Percentiles rank a stretch among this genome's conserved stretches.
These are phyloP conservation scores for Arxiozyma heterogenica DNA, from an alignment of 1,139 yeast genomes.

Conservation along the genomic window DNA sequence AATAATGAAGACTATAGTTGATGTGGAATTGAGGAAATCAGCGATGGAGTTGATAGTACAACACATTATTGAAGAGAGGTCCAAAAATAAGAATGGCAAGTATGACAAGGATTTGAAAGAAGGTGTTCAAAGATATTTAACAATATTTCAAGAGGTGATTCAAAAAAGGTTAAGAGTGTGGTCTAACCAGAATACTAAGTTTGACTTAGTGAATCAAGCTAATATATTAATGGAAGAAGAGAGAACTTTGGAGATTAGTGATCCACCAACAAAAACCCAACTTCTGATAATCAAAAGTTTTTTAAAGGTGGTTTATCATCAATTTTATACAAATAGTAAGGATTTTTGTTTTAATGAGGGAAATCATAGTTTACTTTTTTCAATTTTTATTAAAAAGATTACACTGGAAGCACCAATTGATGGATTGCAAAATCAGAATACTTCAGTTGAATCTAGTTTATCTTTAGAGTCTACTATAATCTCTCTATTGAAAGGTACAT, in stretches of 20 bases:
- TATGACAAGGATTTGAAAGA: background rate
- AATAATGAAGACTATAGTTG: background rate
- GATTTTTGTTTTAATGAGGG: background rate
- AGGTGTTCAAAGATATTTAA: conserved; percentile 8
- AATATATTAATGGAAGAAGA: conserved; percentile 21
- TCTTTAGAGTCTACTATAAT: background rate
- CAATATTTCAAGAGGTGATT: conserved; percentile 11
- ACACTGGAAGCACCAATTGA: conserved; percentile 12
- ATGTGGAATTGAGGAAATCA: background rate
- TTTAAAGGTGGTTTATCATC: conserved; percentile 24
- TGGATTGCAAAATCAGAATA: background rate
- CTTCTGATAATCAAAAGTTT: conserved; percentile 21
- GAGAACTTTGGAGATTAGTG: conserved; percentile 18
- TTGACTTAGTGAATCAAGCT: background rate
- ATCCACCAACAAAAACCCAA: conserved; percentile 23
- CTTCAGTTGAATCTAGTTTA: background rate
- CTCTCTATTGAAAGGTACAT: background rate
- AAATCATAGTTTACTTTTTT: conserved; percentile 26
- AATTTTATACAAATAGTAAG: conserved; percentile 5
- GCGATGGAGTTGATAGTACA: background rate
- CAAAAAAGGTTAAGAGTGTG: conserved; percentile 10
- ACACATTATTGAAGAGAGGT: background rate
- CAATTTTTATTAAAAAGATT: conserved; percentile 24
- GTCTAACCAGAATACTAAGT: background rate
- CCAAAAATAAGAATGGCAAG: background rate